These are phyloP conservation scores for Diutina neorugosa DNA, from an alignment of 1,139 yeast species.

Conservation along the genomic window DNA sequence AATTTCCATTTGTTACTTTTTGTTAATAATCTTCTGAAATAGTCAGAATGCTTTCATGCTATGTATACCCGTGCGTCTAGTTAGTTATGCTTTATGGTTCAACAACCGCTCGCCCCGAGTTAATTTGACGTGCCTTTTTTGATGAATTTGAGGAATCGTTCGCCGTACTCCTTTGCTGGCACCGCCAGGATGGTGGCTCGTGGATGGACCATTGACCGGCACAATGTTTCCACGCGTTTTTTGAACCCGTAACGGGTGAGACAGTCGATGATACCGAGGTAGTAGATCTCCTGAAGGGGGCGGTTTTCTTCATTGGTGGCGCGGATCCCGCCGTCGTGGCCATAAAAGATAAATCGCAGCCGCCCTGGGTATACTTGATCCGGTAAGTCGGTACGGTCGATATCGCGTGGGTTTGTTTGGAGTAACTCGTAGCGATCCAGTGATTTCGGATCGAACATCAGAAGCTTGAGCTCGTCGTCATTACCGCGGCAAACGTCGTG, in stretches of 20 bases:
- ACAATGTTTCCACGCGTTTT: conserved; percentile 76
- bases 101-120: background rate
- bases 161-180: conserved; percentile 85
- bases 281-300: conserved; percentile 64
- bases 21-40: background rate
- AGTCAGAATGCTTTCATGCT: background rate
- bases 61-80: background rate
- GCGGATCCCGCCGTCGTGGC: conserved; percentile 78
- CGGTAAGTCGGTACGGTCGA: conserved; percentile 34
- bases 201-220: conserved; percentile 64
- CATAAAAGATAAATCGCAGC: conserved; percentile 49
- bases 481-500: conserved; percentile 62
- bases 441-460: conserved; percentile 38
- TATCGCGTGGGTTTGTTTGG: conserved; percentile 35
- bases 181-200: conserved; percentile 72
- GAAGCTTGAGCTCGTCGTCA: conserved; percentile 22
- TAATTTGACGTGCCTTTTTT: conserved; percentile 19
- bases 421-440: conserved; percentile 28
- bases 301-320: conserved; percentile 57
- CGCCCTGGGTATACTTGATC: conserved; percentile 36
- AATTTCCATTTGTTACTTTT: background rate
- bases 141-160: conserved; percentile 68
- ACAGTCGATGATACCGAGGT: conserved; percentile 90
- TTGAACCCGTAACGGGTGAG: conserved; percentile 70
- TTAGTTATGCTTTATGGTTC: background rate